Evolutionary conservation across 169 alveolate genomes (phyloP), one percentile per base, ranked within the genome.

Genomic region (Eimeria necatrix): DNA sequence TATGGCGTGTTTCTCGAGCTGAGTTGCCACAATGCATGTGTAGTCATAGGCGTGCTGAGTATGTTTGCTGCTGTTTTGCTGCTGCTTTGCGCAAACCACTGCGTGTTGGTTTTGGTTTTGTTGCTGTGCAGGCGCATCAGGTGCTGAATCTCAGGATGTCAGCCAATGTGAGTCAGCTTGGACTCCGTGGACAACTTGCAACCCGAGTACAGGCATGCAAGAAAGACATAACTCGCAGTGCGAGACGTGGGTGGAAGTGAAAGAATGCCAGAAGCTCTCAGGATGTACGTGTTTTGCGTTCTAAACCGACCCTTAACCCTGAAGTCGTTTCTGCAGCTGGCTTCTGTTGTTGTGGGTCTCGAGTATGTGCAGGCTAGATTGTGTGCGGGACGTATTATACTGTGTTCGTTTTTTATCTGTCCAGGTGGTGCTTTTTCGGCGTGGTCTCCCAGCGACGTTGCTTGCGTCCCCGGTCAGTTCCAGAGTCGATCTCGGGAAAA

Each of bases 361-460:
- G n/a, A n/a, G 22, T 68, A 26, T 68, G 78, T 68, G 78, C n/a
- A 32, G 41, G 41, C 41, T 32, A 32, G 41, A 32, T 32, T 22
- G 24, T 20, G 78, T 24, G 78, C 41, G 41, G 41, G 9, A 4
- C 48, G 18, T 68, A 24, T 68, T 49, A 5, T 51, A 52, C 32
- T 4, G n/a, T 59, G 7, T 7, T 8, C 46, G n/a, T 18, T 49
- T 18, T 3, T 26, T 20, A 2, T 18, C 7, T 18, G 41, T 59
- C 8, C 85, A 91, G 95, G 95, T 32, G 95, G 95, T 12, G 84
- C 76, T 0, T 91, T 76, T 46, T 9, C 91, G 10, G 51, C 49
- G 6, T 91, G 95, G 95, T 5, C 46, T 1, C 95, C 95, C 0
- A 14, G 59, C 71, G 76, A 49, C 12, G 85, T 52, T 12, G 4